Conservation (phyloP, 169 alveolate genomes). For the Cyclospora cayetanensis region DNA sequence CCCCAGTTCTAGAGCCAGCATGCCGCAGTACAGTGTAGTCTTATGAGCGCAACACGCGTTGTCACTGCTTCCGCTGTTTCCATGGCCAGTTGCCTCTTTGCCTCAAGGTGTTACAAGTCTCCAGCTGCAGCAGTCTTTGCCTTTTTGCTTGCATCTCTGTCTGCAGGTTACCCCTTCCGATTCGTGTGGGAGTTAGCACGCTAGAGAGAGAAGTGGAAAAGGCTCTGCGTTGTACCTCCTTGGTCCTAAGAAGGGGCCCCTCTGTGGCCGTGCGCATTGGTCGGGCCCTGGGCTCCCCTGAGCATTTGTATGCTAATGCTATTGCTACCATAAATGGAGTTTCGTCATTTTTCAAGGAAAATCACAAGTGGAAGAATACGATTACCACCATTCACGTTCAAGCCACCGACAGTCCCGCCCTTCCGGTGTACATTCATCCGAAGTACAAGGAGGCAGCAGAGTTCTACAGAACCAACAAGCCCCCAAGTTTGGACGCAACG, state of each 20-base stretch:
- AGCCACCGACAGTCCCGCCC: conserved; percentile 76
- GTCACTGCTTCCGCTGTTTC: too few species aligned
- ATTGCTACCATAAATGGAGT: conserved; percentile 67
- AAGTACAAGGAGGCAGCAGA: conserved; percentile 42
- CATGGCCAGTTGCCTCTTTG: too few species aligned
- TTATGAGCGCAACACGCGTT: too few species aligned
- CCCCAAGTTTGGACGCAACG: not conserved
- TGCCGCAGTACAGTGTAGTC: too few species aligned
- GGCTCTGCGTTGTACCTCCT: conserved; percentile 71
- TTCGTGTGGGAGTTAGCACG: conserved; percentile 44
- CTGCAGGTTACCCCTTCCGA: conserved; percentile 59
- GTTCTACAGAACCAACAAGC: not conserved
- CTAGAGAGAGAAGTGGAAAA: conserved; percentile 66
- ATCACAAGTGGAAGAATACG: conserved; percentile 72
- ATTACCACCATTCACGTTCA: conserved; percentile 74
- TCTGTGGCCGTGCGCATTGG: conserved; percentile 77
- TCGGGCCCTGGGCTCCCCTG: conserved; percentile 67
- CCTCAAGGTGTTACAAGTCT: too few species aligned
- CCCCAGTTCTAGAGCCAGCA: too few species aligned
- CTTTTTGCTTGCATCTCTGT: not conserved
- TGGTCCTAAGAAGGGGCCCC: conserved; percentile 68
- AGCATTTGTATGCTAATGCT: conserved; percentile 72
- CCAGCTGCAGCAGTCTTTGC: too few species aligned
- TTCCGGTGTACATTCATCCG: conserved; percentile 74
- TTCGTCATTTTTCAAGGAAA: conserved; percentile 55